Conservation (phyloP, 768 basidiomycete genomes). For the Lyophyllum decastes region DNA sequence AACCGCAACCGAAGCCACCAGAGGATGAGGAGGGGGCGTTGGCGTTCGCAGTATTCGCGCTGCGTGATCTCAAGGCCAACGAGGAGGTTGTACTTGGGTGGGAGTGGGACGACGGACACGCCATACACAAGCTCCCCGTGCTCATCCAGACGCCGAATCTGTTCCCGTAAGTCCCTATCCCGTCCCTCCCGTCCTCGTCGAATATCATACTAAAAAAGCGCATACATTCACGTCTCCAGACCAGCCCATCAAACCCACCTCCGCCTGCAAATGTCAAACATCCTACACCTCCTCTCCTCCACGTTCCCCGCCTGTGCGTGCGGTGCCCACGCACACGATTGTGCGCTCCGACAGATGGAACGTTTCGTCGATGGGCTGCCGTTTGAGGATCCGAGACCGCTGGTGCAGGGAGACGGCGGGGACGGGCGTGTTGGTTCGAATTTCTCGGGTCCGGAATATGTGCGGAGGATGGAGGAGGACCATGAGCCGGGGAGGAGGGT, state of each 20-base stretch:
- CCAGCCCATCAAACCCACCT: constrained; percentile 52
- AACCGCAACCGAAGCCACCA: constrained; percentile 3
- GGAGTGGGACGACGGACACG: constrained; percentile 96
- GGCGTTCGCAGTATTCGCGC: constrained; percentile 80
- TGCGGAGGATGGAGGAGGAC: not conserved
- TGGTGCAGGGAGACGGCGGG: not conserved
- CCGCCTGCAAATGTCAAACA: constrained; percentile 65
- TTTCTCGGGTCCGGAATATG: not conserved
- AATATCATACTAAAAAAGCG: not conserved
- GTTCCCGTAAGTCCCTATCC: constrained; percentile 51
- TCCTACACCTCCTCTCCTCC: constrained; percentile 67
- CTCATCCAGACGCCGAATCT: constrained; percentile 57
- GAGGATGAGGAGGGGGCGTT: constrained; percentile 35
- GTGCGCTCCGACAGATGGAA: constrained; percentile 64
- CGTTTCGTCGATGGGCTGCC: constrained; percentile 47
- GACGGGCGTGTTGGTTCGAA: no score
- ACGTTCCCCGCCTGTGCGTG: constrained; percentile 80
- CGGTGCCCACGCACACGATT: constrained; percentile 60
- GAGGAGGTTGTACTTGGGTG: constrained; percentile 91
- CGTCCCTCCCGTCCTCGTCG: not conserved
- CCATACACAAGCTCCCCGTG: constrained; percentile 76
- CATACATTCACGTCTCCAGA: constrained; percentile 31
- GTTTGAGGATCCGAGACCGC: not conserved
- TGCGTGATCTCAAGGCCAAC: constrained; percentile 68
- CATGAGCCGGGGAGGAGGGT: not conserved